Evolutionary conservation across 805 yeast species (phyloP), one percentile per base, ranked within the genome.

Genomic region (Ogataea ramenticola): DNA sequence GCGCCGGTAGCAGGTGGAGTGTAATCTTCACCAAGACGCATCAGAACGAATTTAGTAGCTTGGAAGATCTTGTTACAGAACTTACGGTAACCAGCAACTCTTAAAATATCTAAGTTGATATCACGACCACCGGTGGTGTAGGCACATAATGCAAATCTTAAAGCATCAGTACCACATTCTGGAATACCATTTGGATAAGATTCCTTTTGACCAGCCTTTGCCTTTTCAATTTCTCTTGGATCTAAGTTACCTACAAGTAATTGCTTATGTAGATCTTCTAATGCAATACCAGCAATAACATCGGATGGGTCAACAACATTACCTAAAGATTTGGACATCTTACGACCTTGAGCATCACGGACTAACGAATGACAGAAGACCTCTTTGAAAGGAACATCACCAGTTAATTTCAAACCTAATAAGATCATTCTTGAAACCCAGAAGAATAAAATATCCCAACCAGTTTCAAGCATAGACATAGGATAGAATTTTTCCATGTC

Each of bases 51-150:
- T 71, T 93, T 93, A 49, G 98, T 90, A 43, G 99, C 99, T 72
- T 93, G 98, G 76, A 88, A 93, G 57, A 93, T 93, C 80, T 93
- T 93, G 81, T 93, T 93, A 75, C 99, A 89, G 86, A 93, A 93
- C 77, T 93, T 93, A 71, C 99, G 81, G 82, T 93, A 93, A 60
- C 98, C 99, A 65, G 93, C 98, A 54, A 93, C 96, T 71, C 98
- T 85, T 64, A 88, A 72, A 56, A 93, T 89, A 64, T 93, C 97
- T 64, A 93, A 75, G 71, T 93, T 93, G 65, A 93, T 93, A 61
- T 93, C 99, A 70, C 98, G 82, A 57, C 97, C 98, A 71, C 99
- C 99, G 40, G 98, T 91, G 43, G 96, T 85, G 74, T 91, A 93
- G 43, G 97, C 96, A 78, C 98, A 93, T 53, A 91, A 77, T 34